Evolutionary conservation across 2,329 filamentous ascomycete genomes (phyloP), one percentile per base, ranked within the genome.

Genomic region (Bipolaris cookei): DNA sequence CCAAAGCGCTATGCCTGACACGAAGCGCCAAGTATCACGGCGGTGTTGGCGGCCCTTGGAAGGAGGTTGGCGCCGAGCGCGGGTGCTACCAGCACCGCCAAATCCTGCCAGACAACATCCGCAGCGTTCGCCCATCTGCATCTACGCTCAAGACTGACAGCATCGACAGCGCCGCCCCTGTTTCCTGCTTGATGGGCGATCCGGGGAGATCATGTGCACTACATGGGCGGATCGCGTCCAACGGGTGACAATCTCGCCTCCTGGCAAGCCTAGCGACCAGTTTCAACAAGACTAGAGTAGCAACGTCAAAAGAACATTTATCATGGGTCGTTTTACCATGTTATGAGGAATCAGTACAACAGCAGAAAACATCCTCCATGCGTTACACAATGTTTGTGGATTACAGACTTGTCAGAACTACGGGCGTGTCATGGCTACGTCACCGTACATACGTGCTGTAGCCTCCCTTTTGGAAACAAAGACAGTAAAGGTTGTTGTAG

Each of bases 31-130:
- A 64, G 61, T 48, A 37, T 23, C 14, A n/a, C 34, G 49, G 21
- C 43, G 47, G 44, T 46, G 43, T 62, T 60, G 61, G 59, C 59
- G 48, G 11, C 46, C 46, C 59, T 62, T 62, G 59, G 57, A 50
- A 23, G 20, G 13, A 30, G 39, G 30, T 51, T 42, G 52, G 52
- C 52, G 52, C 52, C 46, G 47, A 55, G 46, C 13, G 14, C 52
- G 23, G 50, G 38, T 48, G 20, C 32, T 38, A 35, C 32, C 16
- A 23, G 18, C 6, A 42, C 51, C 7, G n/a, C 30, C 21, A 42
- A 8, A 23, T 21, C 44, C 28, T 47, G 18, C 18, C 20, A 47
- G 14, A 51, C 38, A 30, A 37, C 30, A 51, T 55, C 52, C 52
- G 52, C 46, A 21, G 28, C 16, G 52, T 51, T 46, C 52, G 46